phyloP scores from a whole-genome alignment of 495 filamentous ascomycete species.

The Aspergillus mulundensis region DNA sequence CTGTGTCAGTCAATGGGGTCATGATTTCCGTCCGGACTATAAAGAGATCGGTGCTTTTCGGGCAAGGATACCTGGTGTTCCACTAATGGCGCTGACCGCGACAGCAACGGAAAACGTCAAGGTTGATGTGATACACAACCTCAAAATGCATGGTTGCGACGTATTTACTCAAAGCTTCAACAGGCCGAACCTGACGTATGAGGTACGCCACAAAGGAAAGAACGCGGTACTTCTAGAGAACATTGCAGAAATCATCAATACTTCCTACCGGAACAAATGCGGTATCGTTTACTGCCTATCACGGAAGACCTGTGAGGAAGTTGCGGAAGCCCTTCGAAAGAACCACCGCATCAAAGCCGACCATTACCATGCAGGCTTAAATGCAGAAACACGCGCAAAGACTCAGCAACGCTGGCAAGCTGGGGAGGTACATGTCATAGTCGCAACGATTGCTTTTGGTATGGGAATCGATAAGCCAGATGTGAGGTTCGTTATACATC shows the following conservation, averaged over 20 bases:
- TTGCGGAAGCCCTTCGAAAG: slow-evolving; percentile 62
- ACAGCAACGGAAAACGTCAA: slow-evolving; percentile 93
- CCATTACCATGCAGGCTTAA: slow-evolving; percentile 83
- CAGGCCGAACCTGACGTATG: slow-evolving; percentile 83
- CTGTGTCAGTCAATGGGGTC: slow-evolving; percentile 98
- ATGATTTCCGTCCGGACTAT: slow-evolving; percentile 97
- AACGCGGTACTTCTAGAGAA: slow-evolving; percentile 54
- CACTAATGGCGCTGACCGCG: slow-evolving; percentile 90
- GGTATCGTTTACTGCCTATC: slow-evolving; percentile 95
- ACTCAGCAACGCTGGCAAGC: slow-evolving; percentile 80
- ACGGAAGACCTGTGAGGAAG: slow-evolving; percentile 72
- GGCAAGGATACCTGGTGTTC: slow-evolving; percentile 65
- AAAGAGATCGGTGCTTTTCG: slow-evolving; percentile 75
- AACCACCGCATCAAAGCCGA: slow-evolving; percentile 64
- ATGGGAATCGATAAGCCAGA: slow-evolving; percentile 99
- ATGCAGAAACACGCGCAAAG: slow-evolving; percentile 53
- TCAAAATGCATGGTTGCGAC: slow-evolving; percentile 72
- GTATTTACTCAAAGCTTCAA: slow-evolving; percentile 91
- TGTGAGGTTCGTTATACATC: slow-evolving; percentile 92
- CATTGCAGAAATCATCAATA: slow-evolving; percentile 70
- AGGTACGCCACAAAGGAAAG: slow-evolving; percentile 60
- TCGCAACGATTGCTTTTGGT: slow-evolving; percentile 98
- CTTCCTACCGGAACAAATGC: slow-evolving; percentile 60
- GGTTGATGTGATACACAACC: slow-evolving; percentile 81
- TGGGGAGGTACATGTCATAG: slow-evolving; percentile 77